A percentile compares a stretch with the other conserved stretches of the same genome.
Evolutionary conservation across 257 asterid species (phyloP).

Genomic region (Petunia secreta): DNA sequence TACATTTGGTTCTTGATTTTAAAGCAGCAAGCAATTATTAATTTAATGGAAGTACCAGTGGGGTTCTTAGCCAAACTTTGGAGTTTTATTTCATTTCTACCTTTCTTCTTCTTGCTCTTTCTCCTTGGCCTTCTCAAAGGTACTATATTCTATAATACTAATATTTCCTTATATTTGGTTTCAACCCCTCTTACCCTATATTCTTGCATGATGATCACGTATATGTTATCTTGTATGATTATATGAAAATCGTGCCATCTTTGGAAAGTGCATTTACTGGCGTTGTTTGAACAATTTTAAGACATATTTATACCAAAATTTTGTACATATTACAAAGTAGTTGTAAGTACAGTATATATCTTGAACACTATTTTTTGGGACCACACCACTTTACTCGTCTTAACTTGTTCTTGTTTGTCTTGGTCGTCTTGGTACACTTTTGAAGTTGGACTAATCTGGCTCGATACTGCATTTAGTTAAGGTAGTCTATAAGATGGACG

Average conservation of each 20-base stretch:
- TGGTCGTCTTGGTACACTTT: not conserved
- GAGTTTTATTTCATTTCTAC: slow-evolving; percentile 80
- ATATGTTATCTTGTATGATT: not conserved
- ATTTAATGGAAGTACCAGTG: slow-evolving; percentile 71
- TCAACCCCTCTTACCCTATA: no score
- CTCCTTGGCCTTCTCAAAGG: slow-evolving; percentile 80
- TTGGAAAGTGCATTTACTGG: not conserved
- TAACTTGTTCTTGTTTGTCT: not conserved
- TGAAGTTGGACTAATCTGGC: not conserved
- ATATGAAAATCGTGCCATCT: not conserved
- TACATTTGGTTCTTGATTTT: slow-evolving; percentile 2
- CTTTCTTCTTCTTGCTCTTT: slow-evolving; percentile 76
- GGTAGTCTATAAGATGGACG: not conserved
- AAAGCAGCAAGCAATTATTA: not conserved
- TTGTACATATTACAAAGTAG: not conserved
- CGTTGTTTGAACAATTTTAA: not conserved
- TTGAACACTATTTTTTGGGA: not conserved
- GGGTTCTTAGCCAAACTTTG: slow-evolving; percentile 72
- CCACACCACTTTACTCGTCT: not conserved
- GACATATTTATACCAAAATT: not conserved
- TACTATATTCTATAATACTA: not conserved
- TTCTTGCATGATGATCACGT: not conserved
- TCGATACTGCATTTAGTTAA: not conserved
- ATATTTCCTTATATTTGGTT: not conserved
- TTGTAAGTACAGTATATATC: not conserved